phyloP scores from a whole-genome alignment of 768 basidiomycete genomes.

The Mycena floridula region DNA sequence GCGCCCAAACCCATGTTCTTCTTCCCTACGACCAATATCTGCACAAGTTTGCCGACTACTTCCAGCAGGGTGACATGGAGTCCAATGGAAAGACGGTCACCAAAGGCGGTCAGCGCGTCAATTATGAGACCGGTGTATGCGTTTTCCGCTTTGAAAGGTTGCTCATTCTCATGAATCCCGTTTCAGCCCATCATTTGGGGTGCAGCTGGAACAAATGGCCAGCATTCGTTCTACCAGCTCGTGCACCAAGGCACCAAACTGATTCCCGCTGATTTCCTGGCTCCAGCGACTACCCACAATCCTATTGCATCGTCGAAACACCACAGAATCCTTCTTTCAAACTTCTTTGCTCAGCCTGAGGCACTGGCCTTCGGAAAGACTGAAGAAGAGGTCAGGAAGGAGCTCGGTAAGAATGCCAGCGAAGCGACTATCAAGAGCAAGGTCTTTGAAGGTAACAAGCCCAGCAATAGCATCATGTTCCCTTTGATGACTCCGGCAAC shows the following conservation, averaged over 20 bases:
- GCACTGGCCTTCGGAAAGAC: constrained; percentile 97
- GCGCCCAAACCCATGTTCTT: constrained; percentile 90
- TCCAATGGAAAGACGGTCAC: constrained; percentile 97
- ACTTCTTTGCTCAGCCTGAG: constrained; percentile 98
- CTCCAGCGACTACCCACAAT: constrained; percentile 86
- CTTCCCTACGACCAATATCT: constrained; percentile 99
- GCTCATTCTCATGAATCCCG: constrained; percentile 2
- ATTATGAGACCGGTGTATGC: constrained; percentile 95
- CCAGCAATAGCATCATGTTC: constrained; percentile 96
- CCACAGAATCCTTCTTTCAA: constrained; percentile 94
- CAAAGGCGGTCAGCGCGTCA: constrained; percentile 85
- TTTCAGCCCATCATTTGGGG: constrained; percentile 99
- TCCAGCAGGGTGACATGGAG: constrained; percentile 99
- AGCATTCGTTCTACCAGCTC: constrained; percentile 99
- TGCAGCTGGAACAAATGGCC: constrained; percentile 95
- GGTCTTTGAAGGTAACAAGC: constrained; percentile 96
- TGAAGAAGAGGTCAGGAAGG: constrained; percentile 76
- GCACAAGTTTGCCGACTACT: constrained; percentile 99
- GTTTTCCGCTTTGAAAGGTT: constrained; percentile 1
- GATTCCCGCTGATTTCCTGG: constrained; percentile 89
- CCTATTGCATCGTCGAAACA: constrained; percentile 83
- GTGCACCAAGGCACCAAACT: constrained; percentile 92
- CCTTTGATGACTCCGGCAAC: constrained; percentile 85
- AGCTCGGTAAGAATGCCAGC: constrained; percentile 62
- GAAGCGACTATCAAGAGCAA: constrained; percentile 92